phyloP scores from a whole-genome alignment of 495 filamentous ascomycete genomes.

The Aspergillus campestris region DNA sequence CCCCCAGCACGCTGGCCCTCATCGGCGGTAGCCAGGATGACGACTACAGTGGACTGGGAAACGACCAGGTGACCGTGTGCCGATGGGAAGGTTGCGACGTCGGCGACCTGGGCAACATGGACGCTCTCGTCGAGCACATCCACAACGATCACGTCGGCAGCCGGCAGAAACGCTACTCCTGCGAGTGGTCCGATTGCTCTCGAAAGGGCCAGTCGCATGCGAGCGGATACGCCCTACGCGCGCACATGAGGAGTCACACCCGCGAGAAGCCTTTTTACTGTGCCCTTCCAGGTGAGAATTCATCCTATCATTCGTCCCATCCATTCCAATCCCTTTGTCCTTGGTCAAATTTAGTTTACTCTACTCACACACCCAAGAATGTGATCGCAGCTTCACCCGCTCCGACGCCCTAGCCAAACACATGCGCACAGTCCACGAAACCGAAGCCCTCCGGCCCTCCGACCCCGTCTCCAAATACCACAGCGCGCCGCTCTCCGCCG shows the following conservation, averaged over 20 bases:
- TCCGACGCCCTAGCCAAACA: constrained; percentile 97
- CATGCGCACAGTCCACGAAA: constrained; percentile 98
- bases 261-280: constrained; percentile 98
- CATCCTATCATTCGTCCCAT: neutral
- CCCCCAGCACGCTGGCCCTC: constrained; percentile 33
- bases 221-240: constrained; percentile 88
- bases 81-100: constrained; percentile 78
- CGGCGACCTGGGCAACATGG: constrained; percentile 86
- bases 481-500: constrained; percentile 33
- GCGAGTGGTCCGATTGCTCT: constrained; percentile 86
- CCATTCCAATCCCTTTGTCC: neutral
- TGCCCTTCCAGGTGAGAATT: constrained; percentile 68
- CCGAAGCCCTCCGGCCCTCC: constrained; percentile 80
- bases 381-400: constrained; percentile 92
- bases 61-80: constrained; percentile 83
- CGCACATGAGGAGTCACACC: constrained; percentile 96
- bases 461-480: constrained; percentile 77
- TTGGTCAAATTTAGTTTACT: neutral
- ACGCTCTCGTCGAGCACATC: constrained; percentile 84
- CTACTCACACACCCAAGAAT: constrained; percentile 51
- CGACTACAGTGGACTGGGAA: constrained; percentile 65
- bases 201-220: constrained; percentile 86
- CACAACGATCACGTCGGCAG: constrained; percentile 87
- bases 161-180: constrained; percentile 78
- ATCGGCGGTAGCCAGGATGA: constrained; percentile 55